Conservation (phyloP, 805 yeast species). For the Candida koratica region DNA sequence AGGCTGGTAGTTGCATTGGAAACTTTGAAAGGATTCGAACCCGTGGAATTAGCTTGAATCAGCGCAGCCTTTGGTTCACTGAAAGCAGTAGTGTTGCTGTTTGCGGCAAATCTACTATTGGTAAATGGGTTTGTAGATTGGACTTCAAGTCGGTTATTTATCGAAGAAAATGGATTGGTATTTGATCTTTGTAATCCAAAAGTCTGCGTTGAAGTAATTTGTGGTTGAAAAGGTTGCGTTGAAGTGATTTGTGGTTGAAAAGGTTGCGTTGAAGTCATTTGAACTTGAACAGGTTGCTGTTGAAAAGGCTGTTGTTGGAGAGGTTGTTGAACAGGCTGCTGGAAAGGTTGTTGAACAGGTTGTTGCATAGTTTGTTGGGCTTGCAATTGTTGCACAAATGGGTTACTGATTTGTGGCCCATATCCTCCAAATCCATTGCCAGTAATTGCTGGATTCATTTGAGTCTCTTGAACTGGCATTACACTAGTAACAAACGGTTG, state of each 20-base stretch:
- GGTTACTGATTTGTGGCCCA: slow-evolving; percentile 25
- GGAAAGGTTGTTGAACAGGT: slow-evolving; percentile 2
- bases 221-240: background rate
- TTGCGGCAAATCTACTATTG: slow-evolving; percentile 32
- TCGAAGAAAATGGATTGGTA: slow-evolving; percentile 35
- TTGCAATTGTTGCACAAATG: slow-evolving; percentile 18
- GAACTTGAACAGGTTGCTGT: slow-evolving; percentile 14
- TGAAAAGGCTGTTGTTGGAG: slow-evolving; percentile 16
- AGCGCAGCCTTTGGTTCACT: slow-evolving; percentile 16
- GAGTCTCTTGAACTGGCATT: slow-evolving; percentile 7
- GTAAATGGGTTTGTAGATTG: slow-evolving; percentile 44
- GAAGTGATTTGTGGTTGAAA: slow-evolving; percentile 18
- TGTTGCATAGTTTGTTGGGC: slow-evolving; percentile 11
- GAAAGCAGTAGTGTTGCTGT: slow-evolving; percentile 31
- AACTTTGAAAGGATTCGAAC: slow-evolving; percentile 59
- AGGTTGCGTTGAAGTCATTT: background rate
- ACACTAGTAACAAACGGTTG: slow-evolving; percentile 7
- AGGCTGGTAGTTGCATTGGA: slow-evolving; percentile 32
- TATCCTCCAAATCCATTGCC: slow-evolving; percentile 63
- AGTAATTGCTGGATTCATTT: slow-evolving; percentile 25
- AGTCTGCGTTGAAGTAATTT: slow-evolving; percentile 6
- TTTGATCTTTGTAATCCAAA: slow-evolving; percentile 24
- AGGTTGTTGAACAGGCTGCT: slow-evolving; percentile 17
- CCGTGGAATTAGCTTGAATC: slow-evolving; percentile 39
- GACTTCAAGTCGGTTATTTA: slow-evolving; percentile 14